These are phyloP conservation scores for Kuraishia ogatae DNA, from an alignment of 805 yeast genomes.

Conservation along the genomic window DNA sequence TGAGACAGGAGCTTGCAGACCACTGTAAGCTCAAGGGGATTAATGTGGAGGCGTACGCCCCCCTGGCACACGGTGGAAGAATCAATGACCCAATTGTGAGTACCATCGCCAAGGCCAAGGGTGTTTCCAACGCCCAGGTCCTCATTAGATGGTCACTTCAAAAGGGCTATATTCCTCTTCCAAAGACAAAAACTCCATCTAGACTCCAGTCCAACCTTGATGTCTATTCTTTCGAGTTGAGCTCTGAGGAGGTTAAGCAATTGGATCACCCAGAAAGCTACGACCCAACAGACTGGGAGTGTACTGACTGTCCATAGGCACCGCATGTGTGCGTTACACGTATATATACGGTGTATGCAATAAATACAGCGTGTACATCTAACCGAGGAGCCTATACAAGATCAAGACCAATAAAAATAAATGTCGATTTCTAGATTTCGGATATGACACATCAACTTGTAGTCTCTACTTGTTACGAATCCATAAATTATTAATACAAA, in stretches of 20 bases:
- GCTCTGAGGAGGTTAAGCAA: conserved; percentile 28
- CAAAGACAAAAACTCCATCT: conserved; percentile 46
- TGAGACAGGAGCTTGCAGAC: conserved; percentile 53
- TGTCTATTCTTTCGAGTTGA: conserved; percentile 40
- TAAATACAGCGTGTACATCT: too few relatives aligned
- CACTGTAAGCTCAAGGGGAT: conserved; percentile 49
- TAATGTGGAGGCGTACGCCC: conserved; percentile 69
- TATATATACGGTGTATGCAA: too few relatives aligned
- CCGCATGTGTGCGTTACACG: background rate
- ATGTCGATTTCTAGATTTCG: too few relatives aligned
- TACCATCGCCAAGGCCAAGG: conserved; percentile 38
- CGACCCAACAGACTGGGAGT: conserved; percentile 75
- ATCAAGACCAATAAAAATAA: too few relatives aligned
- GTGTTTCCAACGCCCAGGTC: conserved; percentile 50
- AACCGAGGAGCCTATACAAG: too few relatives aligned
- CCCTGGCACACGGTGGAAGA: conserved; percentile 55
- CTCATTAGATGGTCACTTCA: conserved; percentile 66
- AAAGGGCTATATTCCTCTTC: conserved; percentile 65
- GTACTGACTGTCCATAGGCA: conserved; percentile 44
- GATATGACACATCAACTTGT: too few relatives aligned
- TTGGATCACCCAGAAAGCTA: conserved; percentile 46
- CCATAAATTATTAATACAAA: too few relatives aligned
- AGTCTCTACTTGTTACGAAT: too few relatives aligned
- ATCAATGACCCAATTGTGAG: conserved; percentile 44
- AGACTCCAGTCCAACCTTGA: conserved; percentile 50